Evolutionary conservation across 129 eudicot genomes (phyloP).

Genomic region (Erigeron canadensis): DNA sequence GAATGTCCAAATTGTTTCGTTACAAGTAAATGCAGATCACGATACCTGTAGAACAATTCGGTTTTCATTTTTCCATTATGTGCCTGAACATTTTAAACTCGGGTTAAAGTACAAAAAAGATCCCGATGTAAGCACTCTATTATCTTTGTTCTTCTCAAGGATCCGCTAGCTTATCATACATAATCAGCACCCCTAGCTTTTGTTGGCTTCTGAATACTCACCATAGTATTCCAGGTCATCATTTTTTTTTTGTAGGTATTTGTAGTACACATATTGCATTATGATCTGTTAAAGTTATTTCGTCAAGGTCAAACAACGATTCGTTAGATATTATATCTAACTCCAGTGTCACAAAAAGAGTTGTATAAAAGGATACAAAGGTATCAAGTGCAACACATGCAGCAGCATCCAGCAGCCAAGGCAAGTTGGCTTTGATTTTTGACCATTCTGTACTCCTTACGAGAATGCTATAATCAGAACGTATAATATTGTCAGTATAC

Average conservation of each 20-base stretch:
- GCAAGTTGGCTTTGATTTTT: conserved; percentile 77
- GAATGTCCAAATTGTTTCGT: conserved; percentile 1
- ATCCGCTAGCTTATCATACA: conserved; percentile 7
- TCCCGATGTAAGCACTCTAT: conserved; percentile 1
- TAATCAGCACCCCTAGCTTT: conserved; percentile 34
- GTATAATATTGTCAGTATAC: background rate
- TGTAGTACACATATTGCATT: conserved; percentile 84
- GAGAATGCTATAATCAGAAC: conserved; percentile 60
- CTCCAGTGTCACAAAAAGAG: background rate
- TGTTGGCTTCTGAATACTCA: conserved; percentile 45
- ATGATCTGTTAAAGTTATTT: conserved; percentile 50
- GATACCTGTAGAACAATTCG: background rate
- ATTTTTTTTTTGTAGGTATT: conserved; percentile 39
- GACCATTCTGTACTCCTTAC: conserved; percentile 70
- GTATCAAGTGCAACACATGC: conserved; percentile 79
- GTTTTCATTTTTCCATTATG: conserved; percentile 13
- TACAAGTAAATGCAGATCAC: conserved; percentile 1
- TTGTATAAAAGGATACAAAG: conserved; percentile 70
- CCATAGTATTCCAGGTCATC: conserved; percentile 33
- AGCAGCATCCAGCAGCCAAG: conserved; percentile 89
- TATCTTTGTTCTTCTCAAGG: conserved; percentile 19
- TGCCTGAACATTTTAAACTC: conserved; percentile 19
- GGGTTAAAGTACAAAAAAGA: conserved; percentile 17
- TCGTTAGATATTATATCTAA: background rate
- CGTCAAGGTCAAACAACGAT: conserved; percentile 41